Percentiles rank a stretch among this genome's conserved stretches.
Evolutionary conservation across 192 early-diverging fungal species (phyloP).

Genomic region (Allomyces arbusculus): DNA sequence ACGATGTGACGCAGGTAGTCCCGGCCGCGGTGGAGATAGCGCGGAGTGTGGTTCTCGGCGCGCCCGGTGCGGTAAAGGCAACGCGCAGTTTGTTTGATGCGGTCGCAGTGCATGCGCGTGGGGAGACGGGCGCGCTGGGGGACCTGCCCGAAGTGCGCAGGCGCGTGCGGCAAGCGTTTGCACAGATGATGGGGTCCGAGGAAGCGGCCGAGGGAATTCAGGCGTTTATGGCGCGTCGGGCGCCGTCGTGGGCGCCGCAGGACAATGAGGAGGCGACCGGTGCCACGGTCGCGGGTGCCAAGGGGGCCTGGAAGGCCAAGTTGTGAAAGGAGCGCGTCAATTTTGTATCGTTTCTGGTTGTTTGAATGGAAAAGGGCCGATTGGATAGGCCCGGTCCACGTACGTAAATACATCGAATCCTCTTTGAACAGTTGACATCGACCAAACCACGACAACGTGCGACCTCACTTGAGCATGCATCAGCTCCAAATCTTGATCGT

Average conservation of each 20-base stretch:
- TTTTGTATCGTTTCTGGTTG: no score
- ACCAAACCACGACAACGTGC: no score
- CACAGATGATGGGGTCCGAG: slow-evolving; percentile 31
- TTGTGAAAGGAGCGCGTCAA: not conserved
- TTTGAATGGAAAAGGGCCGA: no score
- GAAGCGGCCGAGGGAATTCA: slow-evolving; percentile 38
- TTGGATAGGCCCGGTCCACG: no score
- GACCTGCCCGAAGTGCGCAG: slow-evolving; percentile 2
- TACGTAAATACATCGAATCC: no score
- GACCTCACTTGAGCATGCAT: no score
- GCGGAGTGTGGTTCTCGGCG: slow-evolving; percentile 16
- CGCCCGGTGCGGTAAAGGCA: slow-evolving; percentile 13
- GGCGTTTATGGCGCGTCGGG: slow-evolving; percentile 24
- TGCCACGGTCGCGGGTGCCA: not conserved
- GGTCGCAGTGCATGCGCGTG: slow-evolving; percentile 11
- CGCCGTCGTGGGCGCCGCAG: slow-evolving; percentile 23
- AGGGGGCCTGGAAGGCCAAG: not conserved
- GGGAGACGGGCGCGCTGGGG: slow-evolving; percentile 4
- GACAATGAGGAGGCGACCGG: slow-evolving; percentile 7
- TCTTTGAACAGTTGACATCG: no score
- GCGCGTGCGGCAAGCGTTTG: slow-evolving; percentile 21
- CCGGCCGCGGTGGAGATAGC: slow-evolving; percentile 20
- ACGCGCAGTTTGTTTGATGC: not conserved
- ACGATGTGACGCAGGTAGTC: slow-evolving; percentile 15
- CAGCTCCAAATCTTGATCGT: slow-evolving; percentile 19